A percentile compares a stretch with the other conserved stretches of the same genome.
Evolutionary conservation across 2,329 filamentous ascomycete genomes (phyloP).

Genomic region (Aspergillus pseudoterreus): DNA sequence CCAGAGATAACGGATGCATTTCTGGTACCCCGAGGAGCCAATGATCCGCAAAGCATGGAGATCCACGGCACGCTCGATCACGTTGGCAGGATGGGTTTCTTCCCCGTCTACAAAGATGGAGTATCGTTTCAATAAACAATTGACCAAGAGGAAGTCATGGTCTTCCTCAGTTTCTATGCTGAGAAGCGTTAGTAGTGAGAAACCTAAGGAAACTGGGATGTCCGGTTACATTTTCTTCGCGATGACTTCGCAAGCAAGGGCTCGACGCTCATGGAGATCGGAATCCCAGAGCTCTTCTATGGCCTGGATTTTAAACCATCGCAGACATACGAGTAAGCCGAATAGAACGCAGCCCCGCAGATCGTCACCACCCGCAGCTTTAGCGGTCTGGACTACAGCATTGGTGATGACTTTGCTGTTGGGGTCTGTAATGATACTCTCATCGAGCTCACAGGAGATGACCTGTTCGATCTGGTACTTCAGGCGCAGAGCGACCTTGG

Average conservation of each 20-base stretch:
- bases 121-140: constrained; percentile 82
- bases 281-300: constrained; percentile 85
- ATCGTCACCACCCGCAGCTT: constrained; percentile 72
- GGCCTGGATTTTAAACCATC: constrained; percentile 78
- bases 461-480: constrained; percentile 88
- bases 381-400: constrained; percentile 71
- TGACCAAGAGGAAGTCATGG: constrained; percentile 70
- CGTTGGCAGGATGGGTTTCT: constrained; percentile 74
- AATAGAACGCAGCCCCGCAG: constrained; percentile 78
- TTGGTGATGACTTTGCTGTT: constrained; percentile 83
- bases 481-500: constrained; percentile 81
- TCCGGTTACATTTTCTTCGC: constrained; percentile 64
- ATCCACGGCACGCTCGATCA: constrained; percentile 89
- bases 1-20: constrained; percentile 91
- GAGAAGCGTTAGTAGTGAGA: constrained; percentile 1
- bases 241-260: constrained; percentile 82
- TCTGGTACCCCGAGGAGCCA: constrained; percentile 89
- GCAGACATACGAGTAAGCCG: constrained; percentile 69
- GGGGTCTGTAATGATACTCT: constrained; percentile 67
- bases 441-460: constrained; percentile 84
- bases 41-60: constrained; percentile 86
- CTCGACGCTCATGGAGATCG: constrained; percentile 73
- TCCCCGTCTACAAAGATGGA: constrained; percentile 71
- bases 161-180: constrained; percentile 86
- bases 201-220: not conserved